phyloP scores from a whole-genome alignment of 73 alveolate genomes.

The Tetrahymena malaccensis region DNA sequence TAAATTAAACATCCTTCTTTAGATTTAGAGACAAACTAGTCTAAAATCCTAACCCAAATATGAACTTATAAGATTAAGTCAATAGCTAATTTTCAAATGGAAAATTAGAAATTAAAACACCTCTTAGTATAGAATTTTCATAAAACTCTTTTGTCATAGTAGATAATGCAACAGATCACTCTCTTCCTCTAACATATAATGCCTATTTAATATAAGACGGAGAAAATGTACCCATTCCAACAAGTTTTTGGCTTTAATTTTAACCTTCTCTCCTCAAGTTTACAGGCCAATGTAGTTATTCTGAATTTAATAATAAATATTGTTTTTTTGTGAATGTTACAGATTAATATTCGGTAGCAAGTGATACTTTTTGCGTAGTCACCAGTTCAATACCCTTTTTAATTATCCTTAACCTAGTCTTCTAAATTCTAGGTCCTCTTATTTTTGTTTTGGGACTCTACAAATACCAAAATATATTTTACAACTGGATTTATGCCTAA shows the following conservation, averaged over 20 bases:
- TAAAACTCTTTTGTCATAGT: background rate
- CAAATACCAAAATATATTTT: background rate
- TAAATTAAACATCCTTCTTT: background rate
- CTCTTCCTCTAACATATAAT: background rate
- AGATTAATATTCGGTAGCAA: background rate
- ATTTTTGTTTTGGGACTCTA: background rate
- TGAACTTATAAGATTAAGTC: background rate
- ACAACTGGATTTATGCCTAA: background rate
- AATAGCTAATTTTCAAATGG: background rate
- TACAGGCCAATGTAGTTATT: background rate
- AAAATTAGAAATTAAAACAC: background rate
- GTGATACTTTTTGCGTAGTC: background rate
- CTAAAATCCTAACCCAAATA: background rate
- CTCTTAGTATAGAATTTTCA: background rate
- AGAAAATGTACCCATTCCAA: background rate
- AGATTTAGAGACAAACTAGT: background rate
- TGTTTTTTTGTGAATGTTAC: background rate
- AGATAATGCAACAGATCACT: background rate
- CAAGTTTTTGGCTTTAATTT: background rate
- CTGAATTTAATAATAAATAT: background rate
- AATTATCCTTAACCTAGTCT: background rate
- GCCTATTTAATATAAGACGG: background rate
- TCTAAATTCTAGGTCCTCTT: background rate
- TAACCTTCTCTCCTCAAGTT: background rate
- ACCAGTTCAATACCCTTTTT: background rate